Evolutionary conservation across 805 yeast genomes (phyloP).

Genomic region (Wickerhamomyces sydowiorum): DNA sequence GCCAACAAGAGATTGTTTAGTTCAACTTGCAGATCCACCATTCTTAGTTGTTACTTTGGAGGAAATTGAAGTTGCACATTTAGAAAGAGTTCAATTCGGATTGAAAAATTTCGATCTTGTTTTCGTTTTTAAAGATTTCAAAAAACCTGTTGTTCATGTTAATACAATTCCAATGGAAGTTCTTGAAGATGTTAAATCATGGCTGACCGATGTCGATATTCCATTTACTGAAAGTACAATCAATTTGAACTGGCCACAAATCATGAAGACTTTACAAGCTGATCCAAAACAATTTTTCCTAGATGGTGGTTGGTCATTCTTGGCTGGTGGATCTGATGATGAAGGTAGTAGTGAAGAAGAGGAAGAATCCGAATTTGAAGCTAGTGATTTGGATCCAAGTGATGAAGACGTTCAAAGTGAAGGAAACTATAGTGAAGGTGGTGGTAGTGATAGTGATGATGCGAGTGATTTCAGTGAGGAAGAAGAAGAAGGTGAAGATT

Average conservation of each 20-base stretch:
- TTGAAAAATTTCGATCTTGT: conserved; percentile 94
- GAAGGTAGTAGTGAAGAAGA: conserved; percentile 64
- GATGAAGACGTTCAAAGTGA: conserved; percentile 37
- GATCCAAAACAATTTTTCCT: conserved; percentile 93
- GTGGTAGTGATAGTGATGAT: conserved; percentile 18
- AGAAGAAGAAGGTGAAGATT: conserved; percentile 33
- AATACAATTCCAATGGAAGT: conserved; percentile 93
- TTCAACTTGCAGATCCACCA: conserved; percentile 92
- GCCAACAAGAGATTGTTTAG: conserved; percentile 96
- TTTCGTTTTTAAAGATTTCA: conserved; percentile 91
- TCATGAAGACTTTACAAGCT: conserved; percentile 87
- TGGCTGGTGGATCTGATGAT: conserved; percentile 81
- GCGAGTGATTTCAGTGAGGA: conserved; percentile 30
- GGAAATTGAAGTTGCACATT: conserved; percentile 90
- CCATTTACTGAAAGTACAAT: conserved; percentile 93
- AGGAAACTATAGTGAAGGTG: conserved; percentile 28
- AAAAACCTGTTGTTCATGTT: conserved; percentile 81
- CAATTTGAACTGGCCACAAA: conserved; percentile 91
- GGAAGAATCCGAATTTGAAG: conserved; percentile 54
- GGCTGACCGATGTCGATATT: conserved; percentile 97
- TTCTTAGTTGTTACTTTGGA: conserved; percentile 85
- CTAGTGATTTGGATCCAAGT: conserved; percentile 36
- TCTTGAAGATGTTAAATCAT: conserved; percentile 86
- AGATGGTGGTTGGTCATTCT: conserved; percentile 95
- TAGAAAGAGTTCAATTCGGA: conserved; percentile 97